Base-by-base conservation (phyloP, 805 yeast genomes). In the Isabelozyma heimii region DNA sequence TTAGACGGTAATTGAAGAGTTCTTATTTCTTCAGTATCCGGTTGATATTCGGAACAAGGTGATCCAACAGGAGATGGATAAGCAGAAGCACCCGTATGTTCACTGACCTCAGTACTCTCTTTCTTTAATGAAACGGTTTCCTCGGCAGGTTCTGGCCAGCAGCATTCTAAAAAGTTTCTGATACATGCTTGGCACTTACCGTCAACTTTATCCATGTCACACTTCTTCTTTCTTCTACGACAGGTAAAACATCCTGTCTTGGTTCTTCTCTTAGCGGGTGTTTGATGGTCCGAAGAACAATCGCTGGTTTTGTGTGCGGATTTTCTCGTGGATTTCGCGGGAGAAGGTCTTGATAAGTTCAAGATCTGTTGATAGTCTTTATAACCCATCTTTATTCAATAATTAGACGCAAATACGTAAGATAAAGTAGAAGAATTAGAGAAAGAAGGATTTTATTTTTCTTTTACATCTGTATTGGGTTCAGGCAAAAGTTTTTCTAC, bases 171-270 rank as follows among this genome's bases (percentile, higher is more conserved):
- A 44, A 72, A 73, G 63, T 74, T 74, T 51, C 79, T 61, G 5
- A 71, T 63, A 51, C 79, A 74, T 5, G 69, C 77, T 54, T 72
- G 75, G 54, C 79, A 74, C 53, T 74, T 74, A 5, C 78, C 78
- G 48, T 67, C 67, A 8, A 63, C 68, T 33, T 57, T 69, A 37
- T 65, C 63, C 52, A 80, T 81, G 56, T 82, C 86, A 63, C 88
- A 83, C 67, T 83, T 83, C 68, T 84, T 76, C 66, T 83, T 84
- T 57, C 87, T 75, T 52, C 78, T 75, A 46, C 87, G 73, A 61
- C 89, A 84, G 43, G 83, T 82, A 52, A 82, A 69, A 56, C 87
- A 82, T 4, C 82, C 82, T 4, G 81, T 75, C 51, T 77, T 72
- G 5, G 78, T 74, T 57, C 81, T 61, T 53, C 60, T 60, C 47